Base-by-base conservation (phyloP, 495 filamentous ascomycete species). In the Hyaloscypha finlandica region DNA sequence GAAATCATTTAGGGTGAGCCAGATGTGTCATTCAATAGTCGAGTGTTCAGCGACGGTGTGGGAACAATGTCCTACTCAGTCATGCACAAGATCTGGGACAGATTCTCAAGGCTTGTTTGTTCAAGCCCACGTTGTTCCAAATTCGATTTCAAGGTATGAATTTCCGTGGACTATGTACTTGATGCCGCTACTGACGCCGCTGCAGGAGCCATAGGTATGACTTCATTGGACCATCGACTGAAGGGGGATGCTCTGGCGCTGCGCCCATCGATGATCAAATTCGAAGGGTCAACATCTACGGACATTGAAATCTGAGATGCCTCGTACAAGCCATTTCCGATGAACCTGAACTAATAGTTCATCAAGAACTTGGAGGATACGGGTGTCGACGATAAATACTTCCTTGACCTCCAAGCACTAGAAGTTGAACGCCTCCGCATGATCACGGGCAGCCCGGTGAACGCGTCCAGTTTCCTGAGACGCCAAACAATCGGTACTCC, bases 351-450 rank as follows among this genome's bases (percentile, higher is more conserved):
- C 72, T 85, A 87, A 1, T 90, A 90, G 59, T 74, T 92, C 42
- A 91, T 96, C 72, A 94, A 96, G 73, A 91, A 94, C 32, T 73
- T 96, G 35, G 92, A 96, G 69, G 92, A 95, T 69, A 81, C 84
- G 79, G 70, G 69, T 8, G 86, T 90, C 0, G 73, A 79, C 0
- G 70, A 74, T 8, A 39, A 77, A 0, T 85, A 83, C 70, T 92
- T 96, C 70, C 74, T 89, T 11, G 65, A 81, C 0, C 78, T 89
- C 0, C 91, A 94, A 73, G 74, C 74, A 1, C 73, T 75, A 45
- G 86, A 85, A 45, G 75, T 95, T 0, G 64, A 82, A 2, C 74
- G 81, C 20, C 80, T 96, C 9, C 80, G 86, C 2, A 71, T 74
- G 33, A 83, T 88, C 16, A 89, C 88, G 0, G 72, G 74, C 0